Conservation (phyloP, 2,329 filamentous ascomycete species). For the Fusarium nygamai region DNA sequence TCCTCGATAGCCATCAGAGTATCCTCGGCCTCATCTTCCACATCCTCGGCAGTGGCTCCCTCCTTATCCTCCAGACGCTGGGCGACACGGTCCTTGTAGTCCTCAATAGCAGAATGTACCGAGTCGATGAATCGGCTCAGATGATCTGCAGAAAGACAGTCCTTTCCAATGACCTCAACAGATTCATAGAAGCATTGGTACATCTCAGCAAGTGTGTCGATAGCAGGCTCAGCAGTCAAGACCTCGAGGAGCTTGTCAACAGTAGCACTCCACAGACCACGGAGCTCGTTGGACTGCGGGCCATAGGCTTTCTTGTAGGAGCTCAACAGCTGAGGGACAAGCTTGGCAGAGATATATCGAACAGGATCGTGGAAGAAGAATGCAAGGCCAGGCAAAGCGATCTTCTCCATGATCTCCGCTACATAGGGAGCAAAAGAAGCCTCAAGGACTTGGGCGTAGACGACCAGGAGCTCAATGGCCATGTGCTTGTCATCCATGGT, state of each 20-base stretch:
- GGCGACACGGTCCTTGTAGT: constrained; percentile 89
- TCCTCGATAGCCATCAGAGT: constrained; percentile 93
- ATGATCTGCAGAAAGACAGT: constrained; percentile 79
- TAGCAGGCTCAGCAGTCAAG: constrained; percentile 89
- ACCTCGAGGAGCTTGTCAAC: constrained; percentile 94
- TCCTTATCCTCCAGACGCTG: constrained; percentile 85
- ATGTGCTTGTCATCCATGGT: constrained; percentile 98
- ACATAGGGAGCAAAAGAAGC: constrained; percentile 92
- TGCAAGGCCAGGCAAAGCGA: constrained; percentile 89
- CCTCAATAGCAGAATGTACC: constrained; percentile 85
- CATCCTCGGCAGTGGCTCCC: constrained; percentile 79
- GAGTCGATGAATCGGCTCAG: constrained; percentile 90
- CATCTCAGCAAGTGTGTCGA: constrained; percentile 97
- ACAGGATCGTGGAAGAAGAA: constrained; percentile 99
- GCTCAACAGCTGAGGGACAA: constrained; percentile 91
- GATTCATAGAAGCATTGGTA: constrained; percentile 99
- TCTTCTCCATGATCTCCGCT: constrained; percentile 93
- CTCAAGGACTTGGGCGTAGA: constrained; percentile 97
- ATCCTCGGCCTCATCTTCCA: constrained; percentile 89
- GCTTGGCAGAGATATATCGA: constrained; percentile 91
- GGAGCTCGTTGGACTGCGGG: constrained; percentile 79
- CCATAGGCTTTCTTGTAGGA: constrained; percentile 95
- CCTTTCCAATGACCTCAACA: constrained; percentile 90
- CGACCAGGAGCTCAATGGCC: constrained; percentile 97
- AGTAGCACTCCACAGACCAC: constrained; percentile 84